phyloP scores from a whole-genome alignment of 495 filamentous ascomycete species.

The Tuber melanosporum region DNA sequence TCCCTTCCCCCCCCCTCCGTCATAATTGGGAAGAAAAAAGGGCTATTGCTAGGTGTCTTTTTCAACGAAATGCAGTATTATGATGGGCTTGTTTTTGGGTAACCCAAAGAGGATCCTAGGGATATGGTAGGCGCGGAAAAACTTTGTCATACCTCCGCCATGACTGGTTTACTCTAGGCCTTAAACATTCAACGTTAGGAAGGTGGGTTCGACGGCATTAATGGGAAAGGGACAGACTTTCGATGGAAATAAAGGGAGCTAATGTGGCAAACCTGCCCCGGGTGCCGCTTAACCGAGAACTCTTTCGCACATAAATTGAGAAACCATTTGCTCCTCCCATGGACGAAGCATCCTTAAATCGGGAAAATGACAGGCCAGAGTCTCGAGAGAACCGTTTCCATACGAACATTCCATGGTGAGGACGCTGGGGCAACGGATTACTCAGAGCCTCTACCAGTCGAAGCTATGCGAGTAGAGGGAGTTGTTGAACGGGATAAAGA shows the following conservation, averaged over 20 bases:
- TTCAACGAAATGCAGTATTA: neutral
- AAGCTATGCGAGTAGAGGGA: conserved; percentile 21
- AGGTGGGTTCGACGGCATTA: neutral
- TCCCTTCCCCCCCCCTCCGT: neutral
- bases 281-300: neutral
- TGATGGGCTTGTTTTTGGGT: neutral
- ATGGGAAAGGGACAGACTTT: neutral
- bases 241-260: neutral
- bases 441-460: conserved; percentile 20
- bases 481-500: conserved; percentile 20
- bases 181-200: neutral
- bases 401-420: conserved; percentile 26
- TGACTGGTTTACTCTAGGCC: neutral
- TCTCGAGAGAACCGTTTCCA: conserved; percentile 25
- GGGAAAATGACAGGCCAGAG: conserved; percentile 20
- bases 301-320: neutral
- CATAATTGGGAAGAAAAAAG: neutral
- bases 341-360: neutral
- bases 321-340: neutral
- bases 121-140: neutral
- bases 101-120: neutral
- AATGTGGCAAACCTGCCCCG: neutral
- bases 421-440: conserved; percentile 14
- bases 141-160: neutral
- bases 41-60: neutral